A percentile compares a stretch with the other conserved stretches of the same genome.
phyloP scores from a whole-genome alignment of 2,329 filamentous ascomycete genomes.

The Aaosphaeria pasadenensis region DNA sequence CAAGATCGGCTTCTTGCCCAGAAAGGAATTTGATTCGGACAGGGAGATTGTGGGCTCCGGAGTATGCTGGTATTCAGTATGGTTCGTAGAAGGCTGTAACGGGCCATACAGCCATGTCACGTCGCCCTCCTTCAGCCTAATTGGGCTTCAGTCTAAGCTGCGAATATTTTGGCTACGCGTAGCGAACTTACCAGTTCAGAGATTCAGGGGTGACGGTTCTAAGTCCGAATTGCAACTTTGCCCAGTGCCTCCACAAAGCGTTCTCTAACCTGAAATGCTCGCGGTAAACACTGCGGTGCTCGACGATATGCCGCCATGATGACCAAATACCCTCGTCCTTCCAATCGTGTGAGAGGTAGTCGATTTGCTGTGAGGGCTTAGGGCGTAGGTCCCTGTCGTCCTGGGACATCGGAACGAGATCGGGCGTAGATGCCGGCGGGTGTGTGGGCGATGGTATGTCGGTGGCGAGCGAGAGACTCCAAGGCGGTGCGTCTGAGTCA shows the following conservation, averaged over 20 bases:
- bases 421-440: conserved; percentile 56
- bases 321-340: conserved; percentile 95
- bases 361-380: conserved; percentile 83
- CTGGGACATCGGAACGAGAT: conserved; percentile 53
- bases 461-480: conserved; percentile 46
- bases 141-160: conserved; percentile 22
- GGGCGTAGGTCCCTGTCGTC: conserved; percentile 75
- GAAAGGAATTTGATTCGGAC: conserved; percentile 64
- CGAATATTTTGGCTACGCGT: conserved; percentile 16
- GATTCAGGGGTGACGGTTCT: conserved; percentile 87
- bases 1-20: conserved; percentile 85
- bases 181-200: conserved; percentile 75
- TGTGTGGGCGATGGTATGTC: conserved; percentile 45
- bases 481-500: conserved; percentile 29
- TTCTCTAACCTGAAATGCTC: conserved; percentile 86
- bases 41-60: conserved; percentile 54
- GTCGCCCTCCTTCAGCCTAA: conserved; percentile 92
- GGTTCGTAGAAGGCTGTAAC: conserved; percentile 68
- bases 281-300: conserved; percentile 72
- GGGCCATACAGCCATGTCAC: conserved; percentile 98
- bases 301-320: conserved; percentile 91
- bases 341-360: conserved; percentile 92
- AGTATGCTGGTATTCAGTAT: conserved; percentile 46
- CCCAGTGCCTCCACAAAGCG: conserved; percentile 96
- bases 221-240: conserved; percentile 83